Base-by-base conservation (phyloP, 768 basidiomycete genomes). In the Fistulinella prunicolor region DNA sequence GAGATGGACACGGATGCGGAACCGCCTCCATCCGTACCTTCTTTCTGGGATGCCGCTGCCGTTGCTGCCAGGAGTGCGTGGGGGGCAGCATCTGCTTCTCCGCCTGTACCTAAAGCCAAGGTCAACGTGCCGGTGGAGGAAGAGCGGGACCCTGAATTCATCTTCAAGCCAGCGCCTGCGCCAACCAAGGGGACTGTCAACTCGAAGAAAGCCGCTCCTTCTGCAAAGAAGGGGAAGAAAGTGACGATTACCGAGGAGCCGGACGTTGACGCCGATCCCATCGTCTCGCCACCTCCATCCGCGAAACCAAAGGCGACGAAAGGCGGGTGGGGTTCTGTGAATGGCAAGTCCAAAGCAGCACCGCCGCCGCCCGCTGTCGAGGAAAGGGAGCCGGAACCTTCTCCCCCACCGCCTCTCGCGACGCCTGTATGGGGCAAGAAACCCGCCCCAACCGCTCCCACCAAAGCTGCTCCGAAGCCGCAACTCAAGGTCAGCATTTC, bases 171-270 rank as follows among this genome's bases (percentile, higher is more conserved):
- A 8, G 41, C 39, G 23, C 49, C 41, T 9, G 44, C 37, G 37
- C 42, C 46, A 1, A n/a, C 54, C 13, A 55, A 35, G 52, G 37
- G 40, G 1, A 56, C 12, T 14, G 22, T n/a, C 30, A 38, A 20
- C 8, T 9, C 53, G 21, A 64, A 62, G 45, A 63, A 61, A 17
- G 1, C 36, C 2, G 10, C 9, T 0, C 4, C 49, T 37, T 35
- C 42, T 4, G 19, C 43, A 29, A 66, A 62, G 43, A 64, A 56
- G 46, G 51, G 60, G 14, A 65, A 59, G 46, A 50, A 47, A 19
- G 66, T 63, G 41, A 66, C 50, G 16, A 55, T 66, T 12, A 45
- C 40, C 22, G 64, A 66, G 40, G 64, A 64, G 26, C 46, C 51
- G 0, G 59, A 68, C 12, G 54, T 54, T 7, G 66, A 66, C 6